Conservation (phyloP, 257 asterid genomes). For the Marsdenia floribunda region DNA sequence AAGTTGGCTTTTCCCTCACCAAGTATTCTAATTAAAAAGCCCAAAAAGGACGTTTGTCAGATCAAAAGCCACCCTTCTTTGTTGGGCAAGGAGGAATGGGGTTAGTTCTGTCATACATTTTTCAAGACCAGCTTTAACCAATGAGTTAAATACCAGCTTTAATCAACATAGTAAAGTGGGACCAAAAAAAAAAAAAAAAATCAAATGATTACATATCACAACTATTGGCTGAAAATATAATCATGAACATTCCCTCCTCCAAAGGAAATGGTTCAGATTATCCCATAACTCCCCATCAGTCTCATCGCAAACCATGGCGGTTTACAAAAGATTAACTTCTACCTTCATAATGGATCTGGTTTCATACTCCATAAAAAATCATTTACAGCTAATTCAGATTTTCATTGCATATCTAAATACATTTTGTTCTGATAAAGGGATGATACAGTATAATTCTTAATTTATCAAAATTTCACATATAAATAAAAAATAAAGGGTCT, state of each 20-base stretch:
- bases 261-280: background rate
- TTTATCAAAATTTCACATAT: background rate
- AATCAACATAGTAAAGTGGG: background rate
- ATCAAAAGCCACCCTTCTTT: background rate
- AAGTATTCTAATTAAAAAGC: conserved; percentile 61
- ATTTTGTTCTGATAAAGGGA: background rate
- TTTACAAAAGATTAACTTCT: background rate
- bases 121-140: background rate
- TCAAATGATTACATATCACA: background rate
- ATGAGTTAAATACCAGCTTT: background rate
- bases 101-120: too few relatives aligned
- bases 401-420: background rate
- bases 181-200: too few relatives aligned
- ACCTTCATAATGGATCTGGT: background rate
- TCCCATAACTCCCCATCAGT: background rate
- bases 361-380: background rate
- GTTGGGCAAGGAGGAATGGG: too few relatives aligned
- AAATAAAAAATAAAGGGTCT: conserved; percentile 13
- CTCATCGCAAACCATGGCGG: background rate
- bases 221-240: background rate
- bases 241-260: background rate
- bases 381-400: background rate
- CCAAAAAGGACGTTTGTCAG: conserved; percentile 23
- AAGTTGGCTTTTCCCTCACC: conserved; percentile 70
- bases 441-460: background rate